phyloP scores from a whole-genome alignment of 2,329 filamentous ascomycete genomes.

The Colletotrichum eleusines region DNA sequence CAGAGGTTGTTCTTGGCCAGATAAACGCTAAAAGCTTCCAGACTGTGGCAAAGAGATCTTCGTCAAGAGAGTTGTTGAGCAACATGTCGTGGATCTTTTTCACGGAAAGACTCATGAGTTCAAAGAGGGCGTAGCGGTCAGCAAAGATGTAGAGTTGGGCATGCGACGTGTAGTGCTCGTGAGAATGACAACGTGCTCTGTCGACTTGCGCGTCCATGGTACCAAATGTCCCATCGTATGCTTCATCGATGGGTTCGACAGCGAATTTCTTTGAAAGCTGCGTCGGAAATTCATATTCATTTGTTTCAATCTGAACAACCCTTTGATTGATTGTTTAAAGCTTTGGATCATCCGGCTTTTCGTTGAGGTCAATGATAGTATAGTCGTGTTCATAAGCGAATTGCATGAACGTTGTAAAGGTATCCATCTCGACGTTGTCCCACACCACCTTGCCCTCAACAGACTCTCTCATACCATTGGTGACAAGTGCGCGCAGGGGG shows the following conservation, averaged over 20 bases:
- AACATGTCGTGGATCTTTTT: background rate
- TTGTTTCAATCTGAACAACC: too few relatives aligned
- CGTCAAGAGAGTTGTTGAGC: background rate
- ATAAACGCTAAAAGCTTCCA: background rate
- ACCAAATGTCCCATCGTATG: background rate
- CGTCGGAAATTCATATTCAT: too few relatives aligned
- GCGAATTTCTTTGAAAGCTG: too few relatives aligned
- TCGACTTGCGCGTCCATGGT: too few relatives aligned
- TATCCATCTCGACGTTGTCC: background rate
- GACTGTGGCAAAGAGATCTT: background rate
- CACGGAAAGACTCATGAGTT: background rate
- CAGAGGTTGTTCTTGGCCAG: background rate
- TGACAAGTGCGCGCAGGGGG: background rate
- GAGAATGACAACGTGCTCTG: background rate
- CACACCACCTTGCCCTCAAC: background rate
- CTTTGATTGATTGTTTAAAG: too few relatives aligned
- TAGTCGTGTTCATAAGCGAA: background rate
- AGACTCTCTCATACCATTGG: background rate
- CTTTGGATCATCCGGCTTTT: fast-evolving
- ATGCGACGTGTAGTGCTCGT: background rate
- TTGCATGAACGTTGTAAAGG: background rate
- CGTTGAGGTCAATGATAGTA: background rate
- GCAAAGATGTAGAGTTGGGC: background rate
- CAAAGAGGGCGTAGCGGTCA: background rate
- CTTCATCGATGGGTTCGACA: background rate